A percentile compares a stretch with the other conserved stretches of the same genome.
These are phyloP conservation scores for Syzygium aqueum DNA, from an alignment of 345 rosid genomes.

Conservation along the genomic window DNA sequence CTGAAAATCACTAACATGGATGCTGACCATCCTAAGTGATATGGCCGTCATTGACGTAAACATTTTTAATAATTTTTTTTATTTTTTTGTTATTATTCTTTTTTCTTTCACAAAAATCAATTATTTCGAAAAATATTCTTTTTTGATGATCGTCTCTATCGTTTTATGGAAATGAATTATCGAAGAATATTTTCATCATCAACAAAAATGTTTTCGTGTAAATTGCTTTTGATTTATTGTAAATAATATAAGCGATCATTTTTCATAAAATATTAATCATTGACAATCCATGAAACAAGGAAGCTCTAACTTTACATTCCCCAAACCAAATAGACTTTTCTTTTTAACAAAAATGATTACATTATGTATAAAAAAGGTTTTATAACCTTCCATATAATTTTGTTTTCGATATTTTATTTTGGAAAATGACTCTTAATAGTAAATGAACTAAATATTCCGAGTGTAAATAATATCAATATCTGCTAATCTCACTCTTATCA, in stretches of 20 bases:
- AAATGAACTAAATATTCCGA: neutral
- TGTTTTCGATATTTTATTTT: neutral
- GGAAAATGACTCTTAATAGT: neutral
- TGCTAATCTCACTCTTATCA: neutral
- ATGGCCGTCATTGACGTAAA: too few relatives aligned
- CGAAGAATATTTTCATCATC: neutral
- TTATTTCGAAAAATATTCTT: too few relatives aligned
- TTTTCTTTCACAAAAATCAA: neutral
- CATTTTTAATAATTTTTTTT: too few relatives aligned
- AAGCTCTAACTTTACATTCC: neutral
- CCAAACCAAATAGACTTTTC: neutral
- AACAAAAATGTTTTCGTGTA: too few relatives aligned
- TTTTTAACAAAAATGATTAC: neutral
- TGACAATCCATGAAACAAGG: neutral
- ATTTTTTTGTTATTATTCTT: too few relatives aligned
- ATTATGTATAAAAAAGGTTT: accelerated
- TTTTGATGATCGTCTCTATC: neutral
- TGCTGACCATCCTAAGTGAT: too few relatives aligned
- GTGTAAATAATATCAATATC: neutral
- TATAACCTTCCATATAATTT: too few relatives aligned
- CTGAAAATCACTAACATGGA: too few relatives aligned
- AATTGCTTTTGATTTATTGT: too few relatives aligned
- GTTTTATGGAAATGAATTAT: too few relatives aligned
- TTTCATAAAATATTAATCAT: too few relatives aligned
- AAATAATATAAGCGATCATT: too few relatives aligned